phyloP scores from a whole-genome alignment of 2,329 filamentous ascomycete genomes.

The Colletotrichum shisoi region DNA sequence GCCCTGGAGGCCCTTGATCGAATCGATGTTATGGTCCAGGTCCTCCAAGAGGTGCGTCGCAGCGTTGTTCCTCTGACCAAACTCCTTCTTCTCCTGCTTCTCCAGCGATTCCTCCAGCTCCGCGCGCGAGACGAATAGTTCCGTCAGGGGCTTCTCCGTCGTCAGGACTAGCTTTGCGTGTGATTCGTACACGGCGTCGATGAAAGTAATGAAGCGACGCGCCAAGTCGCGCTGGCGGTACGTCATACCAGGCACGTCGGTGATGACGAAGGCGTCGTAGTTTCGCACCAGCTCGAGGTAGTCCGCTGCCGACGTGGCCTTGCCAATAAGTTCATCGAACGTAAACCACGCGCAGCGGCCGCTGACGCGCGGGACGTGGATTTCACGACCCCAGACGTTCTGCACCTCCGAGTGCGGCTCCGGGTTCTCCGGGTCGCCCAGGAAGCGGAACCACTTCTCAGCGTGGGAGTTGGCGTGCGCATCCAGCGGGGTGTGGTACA shows the following conservation, averaged over 20 bases:
- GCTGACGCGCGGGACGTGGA: slow-evolving; percentile 85
- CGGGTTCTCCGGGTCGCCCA: slow-evolving; percentile 82
- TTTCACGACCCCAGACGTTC: slow-evolving; percentile 90
- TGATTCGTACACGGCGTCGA: slow-evolving; percentile 92
- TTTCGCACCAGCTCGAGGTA: slow-evolving; percentile 90
- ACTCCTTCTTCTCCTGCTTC: slow-evolving; percentile 50
- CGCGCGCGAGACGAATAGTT: slow-evolving; percentile 81
- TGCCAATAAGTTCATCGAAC: slow-evolving; percentile 89
- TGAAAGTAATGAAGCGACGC: slow-evolving; percentile 93
- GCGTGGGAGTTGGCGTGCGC: slow-evolving; percentile 79
- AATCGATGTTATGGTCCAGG: slow-evolving; percentile 81
- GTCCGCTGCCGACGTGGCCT: slow-evolving; percentile 89
- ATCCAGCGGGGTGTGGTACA: slow-evolving; percentile 91
- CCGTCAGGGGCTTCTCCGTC: slow-evolving; percentile 80
- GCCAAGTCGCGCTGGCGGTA: slow-evolving; percentile 85
- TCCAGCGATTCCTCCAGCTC: slow-evolving; percentile 68
- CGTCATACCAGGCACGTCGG: slow-evolving; percentile 91
- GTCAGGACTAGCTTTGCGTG: slow-evolving; percentile 96
- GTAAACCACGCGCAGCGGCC: slow-evolving; percentile 90
- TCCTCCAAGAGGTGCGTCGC: slow-evolving; percentile 89
- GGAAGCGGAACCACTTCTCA: slow-evolving; percentile 93
- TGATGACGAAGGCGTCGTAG: slow-evolving; percentile 93
- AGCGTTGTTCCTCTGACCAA: slow-evolving; percentile 64
- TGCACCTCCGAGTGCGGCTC: slow-evolving; percentile 79
- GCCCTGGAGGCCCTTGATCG: slow-evolving; percentile 78